A percentile compares a stretch with the other conserved stretches of the same genome.
Conservation (phyloP, 169 alveolate species). For the Cryptosporidium sp. region DNA sequence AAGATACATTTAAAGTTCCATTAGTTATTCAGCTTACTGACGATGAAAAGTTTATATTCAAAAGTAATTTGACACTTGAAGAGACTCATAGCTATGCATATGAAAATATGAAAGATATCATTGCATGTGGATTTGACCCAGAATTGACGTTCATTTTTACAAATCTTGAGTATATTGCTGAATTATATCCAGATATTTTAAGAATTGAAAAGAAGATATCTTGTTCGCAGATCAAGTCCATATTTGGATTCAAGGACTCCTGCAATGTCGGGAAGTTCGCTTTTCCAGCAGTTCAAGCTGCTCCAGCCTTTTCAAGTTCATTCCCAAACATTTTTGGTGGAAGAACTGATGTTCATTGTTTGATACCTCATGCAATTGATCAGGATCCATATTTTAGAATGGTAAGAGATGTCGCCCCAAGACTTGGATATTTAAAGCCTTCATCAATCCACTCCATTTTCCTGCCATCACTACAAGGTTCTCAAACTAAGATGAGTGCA, state of each 20-base stretch:
- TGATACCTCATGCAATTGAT: conserved; percentile 98
- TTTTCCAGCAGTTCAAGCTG: conserved; percentile 97
- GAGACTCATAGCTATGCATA: conserved; percentile 88
- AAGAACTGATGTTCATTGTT: conserved; percentile 90
- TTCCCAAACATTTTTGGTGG: conserved; percentile 94
- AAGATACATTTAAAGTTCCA: conserved; percentile 98
- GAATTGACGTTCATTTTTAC: conserved; percentile 97
- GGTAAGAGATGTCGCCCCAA: conserved; percentile 97
- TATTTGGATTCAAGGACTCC: conserved; percentile 93
- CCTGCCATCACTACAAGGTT: conserved; percentile 98
- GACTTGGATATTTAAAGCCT: conserved; percentile 93
- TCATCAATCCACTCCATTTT: conserved; percentile 94
- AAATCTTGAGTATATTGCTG: conserved; percentile 78
- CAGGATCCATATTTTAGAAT: conserved; percentile 99
- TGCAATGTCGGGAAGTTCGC: conserved; percentile 96
- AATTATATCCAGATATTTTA: conserved; percentile 90
- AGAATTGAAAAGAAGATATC: conserved; percentile 95
- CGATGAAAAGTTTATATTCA: conserved; percentile 98
- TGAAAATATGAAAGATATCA: conserved; percentile 98
- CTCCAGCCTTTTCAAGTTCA: conserved; percentile 94
- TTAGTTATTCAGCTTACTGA: conserved; percentile 98
- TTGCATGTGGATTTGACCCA: conserved; percentile 98
- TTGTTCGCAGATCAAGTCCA: conserved; percentile 92
- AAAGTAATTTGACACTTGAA: conserved; percentile 91
- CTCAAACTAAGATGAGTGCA: conserved; percentile 88